A percentile compares a stretch with the other conserved stretches of the same genome.
These are phyloP conservation scores for Actinomucor elegans DNA, from an alignment of 371 early-diverging fungal genomes.

Conservation along the genomic window DNA sequence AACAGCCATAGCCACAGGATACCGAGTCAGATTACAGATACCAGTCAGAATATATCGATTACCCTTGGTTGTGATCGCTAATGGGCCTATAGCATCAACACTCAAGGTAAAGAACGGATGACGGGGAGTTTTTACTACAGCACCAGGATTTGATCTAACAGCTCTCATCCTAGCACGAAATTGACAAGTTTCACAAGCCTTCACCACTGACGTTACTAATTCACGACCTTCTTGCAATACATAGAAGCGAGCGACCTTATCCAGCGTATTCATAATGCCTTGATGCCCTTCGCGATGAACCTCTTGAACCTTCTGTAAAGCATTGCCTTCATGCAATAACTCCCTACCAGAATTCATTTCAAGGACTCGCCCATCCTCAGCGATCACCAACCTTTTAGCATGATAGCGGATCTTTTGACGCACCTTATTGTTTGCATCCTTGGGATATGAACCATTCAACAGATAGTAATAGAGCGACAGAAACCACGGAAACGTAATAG, in stretches of 20 bases:
- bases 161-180: conserved; percentile 11
- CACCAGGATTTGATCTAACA: conserved; percentile 11
- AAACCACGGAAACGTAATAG: too few species aligned
- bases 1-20: conserved; percentile 22
- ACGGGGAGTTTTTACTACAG: neutral
- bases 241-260: neutral
- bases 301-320: neutral
- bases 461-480: too few species aligned
- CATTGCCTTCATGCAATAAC: conserved; percentile 10
- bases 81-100: conserved; percentile 24
- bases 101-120: conserved; percentile 17
- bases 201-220: conserved; percentile 23
- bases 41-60: conserved; percentile 24
- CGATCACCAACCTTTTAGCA: too few species aligned
- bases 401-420: too few species aligned
- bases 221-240: conserved; percentile 6
- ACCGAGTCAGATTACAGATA: conserved; percentile 24
- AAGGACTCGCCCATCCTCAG: too few species aligned
- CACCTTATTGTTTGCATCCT: too few species aligned
- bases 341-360: too few species aligned
- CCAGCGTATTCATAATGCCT: neutral
- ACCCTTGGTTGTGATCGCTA: conserved; percentile 2
- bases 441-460: too few species aligned
- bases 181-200: conserved; percentile 4
- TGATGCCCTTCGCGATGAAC: conserved; percentile 23